A percentile compares a stretch with the other conserved stretches of the same genome.
These are phyloP conservation scores for Fraxinus albicans DNA, from an alignment of 305 asterid genomes.

Conservation along the genomic window DNA sequence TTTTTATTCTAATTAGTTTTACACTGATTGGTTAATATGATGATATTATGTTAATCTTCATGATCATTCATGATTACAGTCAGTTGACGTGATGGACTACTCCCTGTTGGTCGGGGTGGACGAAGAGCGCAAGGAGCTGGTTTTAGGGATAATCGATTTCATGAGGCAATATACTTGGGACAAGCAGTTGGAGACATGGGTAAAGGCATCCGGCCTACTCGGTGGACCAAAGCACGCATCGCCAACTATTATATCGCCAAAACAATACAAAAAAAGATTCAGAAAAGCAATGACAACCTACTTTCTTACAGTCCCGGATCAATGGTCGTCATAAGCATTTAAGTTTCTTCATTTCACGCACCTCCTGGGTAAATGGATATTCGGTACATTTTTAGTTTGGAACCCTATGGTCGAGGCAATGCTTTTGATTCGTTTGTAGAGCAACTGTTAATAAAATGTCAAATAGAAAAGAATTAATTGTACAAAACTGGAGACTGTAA, in stretches of 20 bases:
- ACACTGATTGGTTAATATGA: neutral
- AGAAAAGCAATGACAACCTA: slow-evolving; percentile 94
- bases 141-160: slow-evolving; percentile 87
- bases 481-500: slow-evolving; percentile 7
- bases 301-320: slow-evolving; percentile 93
- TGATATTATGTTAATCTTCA: neutral
- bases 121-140: slow-evolving; percentile 76
- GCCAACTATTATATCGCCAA: slow-evolving; percentile 86
- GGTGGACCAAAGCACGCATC: slow-evolving; percentile 90
- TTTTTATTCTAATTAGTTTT: no score
- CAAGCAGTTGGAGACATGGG: slow-evolving; percentile 98
- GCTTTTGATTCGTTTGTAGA: slow-evolving; percentile 19
- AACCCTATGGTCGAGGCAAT: neutral
- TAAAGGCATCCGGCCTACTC: slow-evolving; percentile 82
- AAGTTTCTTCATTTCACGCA: neutral
- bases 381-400: neutral
- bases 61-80: slow-evolving; percentile 37
- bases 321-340: slow-evolving; percentile 51
- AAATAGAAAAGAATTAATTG: neutral
- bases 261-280: slow-evolving; percentile 91
- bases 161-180: slow-evolving; percentile 98
- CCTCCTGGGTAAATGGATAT: neutral
- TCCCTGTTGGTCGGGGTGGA: slow-evolving; percentile 91
- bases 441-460: slow-evolving; percentile 17
- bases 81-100: slow-evolving; percentile 93